Percentiles rank a stretch among this genome's conserved stretches.
Conservation (phyloP, 768 basidiomycete species). For the Podaxis carcinomalis region DNA sequence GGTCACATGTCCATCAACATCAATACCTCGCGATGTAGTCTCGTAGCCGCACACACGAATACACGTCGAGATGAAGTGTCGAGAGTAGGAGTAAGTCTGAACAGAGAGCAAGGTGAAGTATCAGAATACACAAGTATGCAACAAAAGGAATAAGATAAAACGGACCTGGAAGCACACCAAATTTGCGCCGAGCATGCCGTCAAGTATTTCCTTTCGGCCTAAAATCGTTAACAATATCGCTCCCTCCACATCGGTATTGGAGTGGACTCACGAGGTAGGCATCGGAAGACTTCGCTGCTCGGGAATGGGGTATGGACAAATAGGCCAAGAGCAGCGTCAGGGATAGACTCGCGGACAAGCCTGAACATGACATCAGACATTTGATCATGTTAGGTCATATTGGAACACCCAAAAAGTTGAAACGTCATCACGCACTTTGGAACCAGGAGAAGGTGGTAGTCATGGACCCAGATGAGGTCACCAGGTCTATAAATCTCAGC, state of each 20-base stretch:
- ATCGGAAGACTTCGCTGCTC: slow-evolving; percentile 92
- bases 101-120: not conserved
- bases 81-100: slow-evolving; percentile 87
- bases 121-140: not conserved
- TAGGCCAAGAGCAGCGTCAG: slow-evolving; percentile 74
- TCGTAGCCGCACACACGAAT: slow-evolving; percentile 97
- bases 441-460: slow-evolving; percentile 93
- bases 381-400: not conserved
- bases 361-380: slow-evolving; percentile 21
- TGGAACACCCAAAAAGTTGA: not conserved
- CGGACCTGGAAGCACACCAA: slow-evolving; percentile 87
- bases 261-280: slow-evolving; percentile 69
- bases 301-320: slow-evolving; percentile 99
- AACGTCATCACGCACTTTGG: slow-evolving; percentile 42
- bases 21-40: slow-evolving; percentile 65
- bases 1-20: slow-evolving; percentile 82
- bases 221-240: not conserved
- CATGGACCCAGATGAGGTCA: slow-evolving; percentile 93
- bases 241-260: slow-evolving; percentile 1
- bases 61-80: slow-evolving; percentile 93
- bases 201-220: slow-evolving; percentile 89
- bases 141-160: not conserved
- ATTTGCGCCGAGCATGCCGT: slow-evolving; percentile 97
- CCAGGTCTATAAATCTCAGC: slow-evolving; percentile 77
- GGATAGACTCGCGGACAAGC: slow-evolving; percentile 68